Evolutionary conservation across 768 basidiomycete genomes (phyloP), one percentile per base, ranked within the genome.

Genomic region (Trametes meyenii): DNA sequence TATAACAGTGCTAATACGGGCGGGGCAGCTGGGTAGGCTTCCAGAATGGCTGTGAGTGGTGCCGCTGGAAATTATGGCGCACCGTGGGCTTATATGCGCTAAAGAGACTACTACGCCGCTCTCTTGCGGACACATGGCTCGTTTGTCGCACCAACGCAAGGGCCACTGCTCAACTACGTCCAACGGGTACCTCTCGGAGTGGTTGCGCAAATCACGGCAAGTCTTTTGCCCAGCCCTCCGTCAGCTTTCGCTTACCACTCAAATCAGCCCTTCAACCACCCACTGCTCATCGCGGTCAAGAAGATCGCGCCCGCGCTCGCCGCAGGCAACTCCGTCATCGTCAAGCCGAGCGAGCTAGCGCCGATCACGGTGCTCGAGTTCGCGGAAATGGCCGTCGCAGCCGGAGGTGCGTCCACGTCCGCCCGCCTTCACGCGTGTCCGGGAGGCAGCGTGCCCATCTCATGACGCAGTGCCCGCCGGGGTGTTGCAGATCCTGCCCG

Each of bases 261-360:
- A n/a, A 24, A 24, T 7, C 53, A 92, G 89, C 90, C 92, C 2
- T 94, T 94, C 73, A 95, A 95, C 66, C 92, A 95, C 65, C 93
- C 93, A 0, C 76, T 95, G n/a, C 73, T 95, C 38, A 95, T 95
- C 63, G 90, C 91, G 2, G 72, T 94, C 55, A 95, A 95, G 79
- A 95, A 95, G 74, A 88, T 94, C 56, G 90, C 88, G 0, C 90
- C 90, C 5, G 92, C 90, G 1, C 77, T 94, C 26, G 92, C 92
- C 45, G 89, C 91, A 8, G 92, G 92, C 5, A 94, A 93, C 68
- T 87, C 86, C 54, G 87, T 94, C 49, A 80, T 94, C 51, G 85
- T 93, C 19, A 94, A 93, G 67, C 89, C 91, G 1, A 91, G 90
- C 45, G 90, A 93, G 78, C 87, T 86, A 52, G 90, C 93, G 10